Conservation (phyloP, 306 rosid genomes). For the Castanea mollissima region DNA sequence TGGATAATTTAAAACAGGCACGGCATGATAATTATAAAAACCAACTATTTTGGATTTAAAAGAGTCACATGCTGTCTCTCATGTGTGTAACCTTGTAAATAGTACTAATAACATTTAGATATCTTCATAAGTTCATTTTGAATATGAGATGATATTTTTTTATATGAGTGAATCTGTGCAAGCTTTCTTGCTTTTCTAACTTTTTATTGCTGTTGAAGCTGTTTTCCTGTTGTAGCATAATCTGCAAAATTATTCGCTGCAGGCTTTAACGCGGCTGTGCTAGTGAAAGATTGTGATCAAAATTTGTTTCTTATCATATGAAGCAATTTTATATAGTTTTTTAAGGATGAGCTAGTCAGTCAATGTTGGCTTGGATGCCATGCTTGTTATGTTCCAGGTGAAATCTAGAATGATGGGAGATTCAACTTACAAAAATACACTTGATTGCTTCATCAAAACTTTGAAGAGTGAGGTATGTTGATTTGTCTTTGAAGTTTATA, state of each 20-base stretch:
- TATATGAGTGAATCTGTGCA: not conserved
- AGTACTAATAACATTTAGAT: not conserved
- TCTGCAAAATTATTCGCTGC: conserved; percentile 2
- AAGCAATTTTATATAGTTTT: conserved; percentile 29
- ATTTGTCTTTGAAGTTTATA: not conserved
- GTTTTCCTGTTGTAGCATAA: conserved; percentile 14
- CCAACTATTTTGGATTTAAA: not conserved
- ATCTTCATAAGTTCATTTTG: not conserved
- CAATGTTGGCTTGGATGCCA: conserved; percentile 28
- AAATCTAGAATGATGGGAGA: conserved; percentile 99
- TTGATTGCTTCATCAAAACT: conserved; percentile 91
- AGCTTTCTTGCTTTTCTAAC: not conserved
- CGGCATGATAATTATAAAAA: not conserved
- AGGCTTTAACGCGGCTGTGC: conserved; percentile 27
- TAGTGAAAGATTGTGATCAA: conserved; percentile 30
- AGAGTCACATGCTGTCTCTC: not conserved
- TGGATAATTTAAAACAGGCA: not conserved
- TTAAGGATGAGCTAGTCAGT: conserved; percentile 28
- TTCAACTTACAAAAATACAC: conserved; percentile 75
- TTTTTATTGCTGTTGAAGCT: not conserved
- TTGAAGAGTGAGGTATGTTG: conserved; percentile 69
- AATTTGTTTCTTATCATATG: conserved; percentile 13
- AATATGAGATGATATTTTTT: not conserved
- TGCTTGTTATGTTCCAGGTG: conserved; percentile 56
- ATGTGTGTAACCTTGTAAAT: not conserved